Evolutionary conservation across 352 stramenopile species (phyloP).

Genomic region (Aphanomyces astaci): DNA sequence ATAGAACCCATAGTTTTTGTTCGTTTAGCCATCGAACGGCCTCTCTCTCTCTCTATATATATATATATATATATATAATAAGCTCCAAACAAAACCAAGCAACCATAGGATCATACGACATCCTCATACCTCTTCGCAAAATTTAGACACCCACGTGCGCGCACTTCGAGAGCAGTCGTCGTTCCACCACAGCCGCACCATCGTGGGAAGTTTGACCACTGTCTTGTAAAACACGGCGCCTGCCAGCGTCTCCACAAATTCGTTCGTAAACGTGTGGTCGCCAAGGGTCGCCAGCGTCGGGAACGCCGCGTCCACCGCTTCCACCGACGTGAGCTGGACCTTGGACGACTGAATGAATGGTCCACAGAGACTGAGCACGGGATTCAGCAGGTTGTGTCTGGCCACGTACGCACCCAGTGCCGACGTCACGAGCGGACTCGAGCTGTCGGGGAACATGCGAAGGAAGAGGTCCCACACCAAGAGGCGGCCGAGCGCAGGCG

Average conservation of each 20-base stretch:
- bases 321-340: slow-evolving; percentile 28
- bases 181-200: slow-evolving; percentile 87
- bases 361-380: slow-evolving; percentile 50
- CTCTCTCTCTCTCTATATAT: too few species aligned
- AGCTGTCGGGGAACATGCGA: slow-evolving; percentile 53
- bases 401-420: slow-evolving; percentile 62
- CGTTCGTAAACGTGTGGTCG: slow-evolving; percentile 34
- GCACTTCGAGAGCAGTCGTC: slow-evolving; percentile 76
- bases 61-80: too few species aligned
- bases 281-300: slow-evolving; percentile 30
- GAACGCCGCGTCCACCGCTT: slow-evolving; percentile 9
- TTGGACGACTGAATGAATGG: slow-evolving; percentile 34
- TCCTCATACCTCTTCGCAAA: slow-evolving; percentile 77
- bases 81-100: too few species aligned
- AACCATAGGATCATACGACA: too few species aligned
- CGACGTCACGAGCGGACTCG: slow-evolving; percentile 44
- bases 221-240: slow-evolving; percentile 77
- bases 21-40: too few species aligned
- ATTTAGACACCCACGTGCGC: slow-evolving; percentile 78
- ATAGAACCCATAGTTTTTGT: too few species aligned
- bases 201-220: slow-evolving; percentile 67
- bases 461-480: slow-evolving; percentile 79
- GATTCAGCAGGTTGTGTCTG: slow-evolving; percentile 49
- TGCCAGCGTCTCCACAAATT: slow-evolving; percentile 42
- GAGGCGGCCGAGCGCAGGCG: slow-evolving; percentile 42